A percentile compares a stretch with the other conserved stretches of the same genome.
These are phyloP conservation scores for Phyllostachys edulis DNA, from an alignment of 176 grass and related monocot genomes.

Conservation along the genomic window DNA sequence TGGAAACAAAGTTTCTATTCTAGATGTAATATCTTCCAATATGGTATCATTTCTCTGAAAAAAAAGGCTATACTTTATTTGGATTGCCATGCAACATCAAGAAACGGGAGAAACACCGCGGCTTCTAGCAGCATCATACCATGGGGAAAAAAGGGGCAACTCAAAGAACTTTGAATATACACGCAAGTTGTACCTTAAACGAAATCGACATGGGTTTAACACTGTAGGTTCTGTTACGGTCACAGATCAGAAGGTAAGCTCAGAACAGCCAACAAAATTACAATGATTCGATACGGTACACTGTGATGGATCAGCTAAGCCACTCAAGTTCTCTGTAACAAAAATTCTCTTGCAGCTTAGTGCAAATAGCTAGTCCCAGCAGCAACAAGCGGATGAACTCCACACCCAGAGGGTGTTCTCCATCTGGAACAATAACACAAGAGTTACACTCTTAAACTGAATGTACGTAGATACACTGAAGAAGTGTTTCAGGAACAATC, in stretches of 20 bases:
- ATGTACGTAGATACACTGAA: background rate
- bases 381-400: background rate
- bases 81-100: background rate
- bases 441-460: background rate
- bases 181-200: background rate
- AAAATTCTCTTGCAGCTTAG: background rate
- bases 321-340: background rate
- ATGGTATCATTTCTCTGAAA: background rate
- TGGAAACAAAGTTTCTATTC: background rate
- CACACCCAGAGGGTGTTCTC: background rate
- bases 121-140: background rate
- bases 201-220: background rate
- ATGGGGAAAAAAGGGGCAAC: background rate
- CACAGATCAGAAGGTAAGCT: background rate
- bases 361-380: background rate
- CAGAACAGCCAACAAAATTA: background rate
- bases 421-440: constrained; percentile 15
- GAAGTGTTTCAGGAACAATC: background rate
- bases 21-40: background rate
- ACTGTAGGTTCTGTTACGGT: background rate
- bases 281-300: background rate
- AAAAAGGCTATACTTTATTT: background rate
- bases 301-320: background rate
- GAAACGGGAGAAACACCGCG: background rate
- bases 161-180: background rate